These are phyloP conservation scores for Pichia heedii DNA, from an alignment of 805 yeast genomes.

Conservation along the genomic window DNA sequence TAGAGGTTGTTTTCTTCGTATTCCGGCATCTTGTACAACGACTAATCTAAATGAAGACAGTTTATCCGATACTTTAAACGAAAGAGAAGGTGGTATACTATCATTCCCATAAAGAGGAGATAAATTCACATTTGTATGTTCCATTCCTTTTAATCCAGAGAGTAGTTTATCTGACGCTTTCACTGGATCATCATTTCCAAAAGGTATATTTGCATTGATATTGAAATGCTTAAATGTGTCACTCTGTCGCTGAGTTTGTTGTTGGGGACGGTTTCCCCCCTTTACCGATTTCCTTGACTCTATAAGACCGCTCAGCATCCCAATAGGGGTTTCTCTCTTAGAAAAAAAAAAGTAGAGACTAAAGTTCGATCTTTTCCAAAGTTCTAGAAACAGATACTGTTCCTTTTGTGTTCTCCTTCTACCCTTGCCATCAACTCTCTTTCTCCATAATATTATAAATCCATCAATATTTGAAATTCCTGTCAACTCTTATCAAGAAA, in stretches of 20 bases:
- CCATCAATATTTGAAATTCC: no score
- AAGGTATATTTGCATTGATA: not conserved
- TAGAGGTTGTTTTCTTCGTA: conserved; percentile 39
- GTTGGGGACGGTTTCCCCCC: not conserved
- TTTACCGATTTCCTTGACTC: not conserved
- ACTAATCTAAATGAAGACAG: conserved; percentile 31
- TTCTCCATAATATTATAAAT: no score
- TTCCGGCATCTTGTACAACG: conserved; percentile 42
- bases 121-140: not conserved
- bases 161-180: not conserved
- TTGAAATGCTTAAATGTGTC: not conserved
- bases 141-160: not conserved
- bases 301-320: not conserved
- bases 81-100: conserved; percentile 11
- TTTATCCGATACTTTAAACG: conserved; percentile 18
- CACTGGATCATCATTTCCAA: not conserved
- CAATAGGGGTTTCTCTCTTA: no score
- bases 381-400: no score
- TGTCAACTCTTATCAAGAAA: no score
- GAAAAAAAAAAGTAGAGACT: no score
- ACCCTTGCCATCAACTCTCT: no score
- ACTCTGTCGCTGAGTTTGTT: not conserved
- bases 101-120: conserved; percentile 7
- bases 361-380: no score
- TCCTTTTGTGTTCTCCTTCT: no score